Conservation (phyloP, 306 rosid species). For the Cucurbita pepo region DNA sequence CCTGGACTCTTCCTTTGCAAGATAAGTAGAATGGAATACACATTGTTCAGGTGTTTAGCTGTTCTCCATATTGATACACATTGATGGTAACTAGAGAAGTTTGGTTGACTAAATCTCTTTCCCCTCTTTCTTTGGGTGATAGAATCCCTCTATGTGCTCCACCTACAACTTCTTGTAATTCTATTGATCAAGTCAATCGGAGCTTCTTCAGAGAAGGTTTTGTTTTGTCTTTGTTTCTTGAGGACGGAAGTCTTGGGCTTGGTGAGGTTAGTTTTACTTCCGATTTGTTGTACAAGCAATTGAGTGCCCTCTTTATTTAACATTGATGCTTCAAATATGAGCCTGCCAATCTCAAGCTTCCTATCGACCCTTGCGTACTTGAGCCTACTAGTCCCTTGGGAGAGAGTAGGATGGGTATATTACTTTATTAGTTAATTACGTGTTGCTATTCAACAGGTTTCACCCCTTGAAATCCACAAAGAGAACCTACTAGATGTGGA, state of each 20-base stretch:
- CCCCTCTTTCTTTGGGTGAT: conserved; percentile 12
- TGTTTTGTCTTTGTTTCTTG: conserved; percentile 61
- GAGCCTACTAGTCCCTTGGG: neutral
- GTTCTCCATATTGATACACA: neutral
- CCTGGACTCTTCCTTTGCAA: conserved; percentile 23
- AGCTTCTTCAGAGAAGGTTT: conserved; percentile 66
- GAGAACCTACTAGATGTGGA: conserved; percentile 70
- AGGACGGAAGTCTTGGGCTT: conserved; percentile 71
- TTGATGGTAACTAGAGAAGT: neutral
- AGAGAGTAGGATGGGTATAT: neutral
- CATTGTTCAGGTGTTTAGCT: conserved; percentile 45
- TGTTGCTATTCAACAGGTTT: conserved; percentile 43
- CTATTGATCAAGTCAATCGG: conserved; percentile 15
- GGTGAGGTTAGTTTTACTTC: conserved; percentile 67
- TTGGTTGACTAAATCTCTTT: neutral
- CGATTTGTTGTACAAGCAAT: neutral
- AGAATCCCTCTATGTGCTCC: conserved; percentile 66
- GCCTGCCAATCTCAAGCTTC: neutral
- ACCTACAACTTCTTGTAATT: conserved; percentile 47
- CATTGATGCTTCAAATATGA: neutral
- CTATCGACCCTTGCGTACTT: neutral
- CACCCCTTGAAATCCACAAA: conserved; percentile 56
- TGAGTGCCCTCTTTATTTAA: neutral
- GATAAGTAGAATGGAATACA: conserved; percentile 42
- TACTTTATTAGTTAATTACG: neutral